Evolutionary conservation across 805 yeast genomes (phyloP), one percentile per base, ranked within the genome.

Genomic region (Yarrowia bubula): DNA sequence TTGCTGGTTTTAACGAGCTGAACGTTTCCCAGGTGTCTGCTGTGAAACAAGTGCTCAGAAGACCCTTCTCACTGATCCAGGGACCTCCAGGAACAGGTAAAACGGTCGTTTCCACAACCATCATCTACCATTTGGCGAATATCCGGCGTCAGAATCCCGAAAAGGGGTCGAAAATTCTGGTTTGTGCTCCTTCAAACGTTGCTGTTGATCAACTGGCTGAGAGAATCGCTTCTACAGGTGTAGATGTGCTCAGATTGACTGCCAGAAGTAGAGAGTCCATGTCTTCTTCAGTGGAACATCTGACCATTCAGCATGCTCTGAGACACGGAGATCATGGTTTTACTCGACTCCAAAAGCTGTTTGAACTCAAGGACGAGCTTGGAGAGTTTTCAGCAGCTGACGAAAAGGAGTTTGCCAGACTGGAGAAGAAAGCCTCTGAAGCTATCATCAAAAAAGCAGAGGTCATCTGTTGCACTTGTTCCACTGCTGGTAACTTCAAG

Each of bases 31-130:
- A 92, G 75, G 82, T 83, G 2, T 84, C 83, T 70, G 97, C 98
- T 0, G 91, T 92, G 31, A 79, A 81, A 62, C 75, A 81, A 10
- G 96, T 87, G 0, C 75, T 91, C 66, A 83, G 82, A 70, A 80
- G 85, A 69, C 96, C 96, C 1, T 78, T 92, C 48, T 84, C 95
- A 6, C 80, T 91, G 69, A 90, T 91, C 68, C 97, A 92, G 75
- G 98, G 98, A 15, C 98, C 98, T 9, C 98, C 98, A 3, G 96
- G 96, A 68, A 92, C 98, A 0, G 98, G 98, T 74, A 92, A 92
- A 73, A 92, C 98, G 0, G 96, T 90, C 14, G 92, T 97, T 0
- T 90, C 97, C 0, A 93, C 97, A 1, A 87, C 96, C 0, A 89
- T 92, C 66, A 84, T 92, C 35, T 87, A 89, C 70, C 96, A 90